phyloP scores from a whole-genome alignment of 305 asterid species.

The Fraxinus ornus region DNA sequence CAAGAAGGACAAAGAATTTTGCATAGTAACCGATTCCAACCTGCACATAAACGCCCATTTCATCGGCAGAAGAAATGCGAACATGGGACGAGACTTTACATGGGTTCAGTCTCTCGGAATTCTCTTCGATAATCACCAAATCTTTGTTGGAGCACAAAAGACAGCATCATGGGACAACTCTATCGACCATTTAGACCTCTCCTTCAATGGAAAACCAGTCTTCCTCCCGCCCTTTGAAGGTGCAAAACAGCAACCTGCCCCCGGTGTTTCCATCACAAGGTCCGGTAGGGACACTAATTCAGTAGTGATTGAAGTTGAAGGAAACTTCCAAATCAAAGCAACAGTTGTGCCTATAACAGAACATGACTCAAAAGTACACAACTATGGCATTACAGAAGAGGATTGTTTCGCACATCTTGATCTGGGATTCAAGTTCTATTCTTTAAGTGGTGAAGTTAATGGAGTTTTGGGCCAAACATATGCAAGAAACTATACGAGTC shows the following conservation, averaged over 20 bases:
- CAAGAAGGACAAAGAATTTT: constrained; percentile 58
- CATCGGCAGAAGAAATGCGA: constrained; percentile 58
- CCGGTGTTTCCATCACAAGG: constrained; percentile 40
- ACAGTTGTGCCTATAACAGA: constrained; percentile 64
- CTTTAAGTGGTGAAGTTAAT: constrained; percentile 53
- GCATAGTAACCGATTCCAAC: constrained; percentile 67
- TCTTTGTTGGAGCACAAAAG: constrained; percentile 54
- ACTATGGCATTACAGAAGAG: constrained; percentile 61
- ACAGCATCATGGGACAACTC: constrained; percentile 62
- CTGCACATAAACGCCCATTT: constrained; percentile 84
- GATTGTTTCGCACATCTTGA: constrained; percentile 84
- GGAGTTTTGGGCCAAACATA: constrained; percentile 84
- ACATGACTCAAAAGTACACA: constrained; percentile 58
- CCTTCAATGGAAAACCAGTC: constrained; percentile 47
- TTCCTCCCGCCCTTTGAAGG: constrained; percentile 43
- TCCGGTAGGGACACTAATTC: constrained; percentile 41
- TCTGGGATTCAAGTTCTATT: constrained; percentile 68
- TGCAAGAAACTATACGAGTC: constrained; percentile 50
- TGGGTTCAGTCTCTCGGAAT: constrained; percentile 84
- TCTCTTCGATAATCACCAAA: constrained; percentile 53
- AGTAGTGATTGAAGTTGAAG: constrained; percentile 56
- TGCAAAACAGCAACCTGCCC: constrained; percentile 36
- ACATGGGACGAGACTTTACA: constrained; percentile 77
- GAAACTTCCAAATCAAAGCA: constrained; percentile 65
- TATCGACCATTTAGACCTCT: constrained; percentile 49